Base-by-base conservation (phyloP, 352 stramenopile genomes). In the Lagenidium giganteum region DNA sequence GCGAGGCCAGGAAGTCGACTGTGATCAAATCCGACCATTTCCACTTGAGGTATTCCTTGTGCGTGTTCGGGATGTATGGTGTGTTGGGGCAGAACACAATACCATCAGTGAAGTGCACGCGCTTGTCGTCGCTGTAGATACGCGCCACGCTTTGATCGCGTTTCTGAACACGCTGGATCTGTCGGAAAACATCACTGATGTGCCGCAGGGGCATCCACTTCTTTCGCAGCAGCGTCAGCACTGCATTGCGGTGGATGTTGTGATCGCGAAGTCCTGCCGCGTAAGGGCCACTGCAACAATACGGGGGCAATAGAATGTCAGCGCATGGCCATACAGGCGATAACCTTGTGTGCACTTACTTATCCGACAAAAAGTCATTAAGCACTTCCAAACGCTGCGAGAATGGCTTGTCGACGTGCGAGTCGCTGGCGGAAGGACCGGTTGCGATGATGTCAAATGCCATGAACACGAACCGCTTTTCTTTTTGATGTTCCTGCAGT, bases 21-120 rank as follows among this genome's bases (percentile, higher is more conserved):
- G 83, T 95, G 51, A 94, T 94, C 39, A 95, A 58, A 57, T 96
- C 86, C 27, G 75, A 72, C 83, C 83, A 96, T 58, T 96, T 96
- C 86, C 86, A 96, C 65, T 96, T 96, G 43, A 96, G 64, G 47
- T 93, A 93, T 42, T 93, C 81, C 51, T 83, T 80, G 69, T 93
- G 73, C 27, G 81, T 90, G 63, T 89, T 89, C 18, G 68, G 61
- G 39, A 89, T 60, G 51, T 93, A 93, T 47, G 78, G 83, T 25
- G 83, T 86, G 44, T 89, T 87, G 17, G 86, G 86, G 42, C 86
- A 93, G 41, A 96, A 95, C 20, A 96, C 72, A 16, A 96, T 79
- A 27, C 86, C 86, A 49, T 96, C 86, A 25, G 84, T 96, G 52
- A 89, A 92, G 54, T 96, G 86, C 27, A 71, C 74, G 22, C 81